Evolutionary conservation across 257 asterid species (phyloP).

Genomic region (Phtheirospermum japonicum): DNA sequence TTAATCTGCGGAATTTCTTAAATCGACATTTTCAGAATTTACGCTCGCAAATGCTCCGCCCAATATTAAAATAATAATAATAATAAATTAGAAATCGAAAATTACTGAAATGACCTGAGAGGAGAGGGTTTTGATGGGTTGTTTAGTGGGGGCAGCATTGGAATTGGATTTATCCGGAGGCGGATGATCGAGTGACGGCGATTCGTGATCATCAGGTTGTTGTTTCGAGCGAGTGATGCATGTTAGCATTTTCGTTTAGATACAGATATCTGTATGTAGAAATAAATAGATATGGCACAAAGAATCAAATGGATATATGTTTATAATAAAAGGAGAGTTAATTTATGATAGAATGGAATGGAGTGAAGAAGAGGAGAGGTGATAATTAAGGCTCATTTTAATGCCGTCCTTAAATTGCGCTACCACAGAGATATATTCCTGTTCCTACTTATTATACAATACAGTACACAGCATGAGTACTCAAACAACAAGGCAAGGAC

Average conservation of each 20-base stretch:
- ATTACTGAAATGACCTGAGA: conserved; percentile 56
- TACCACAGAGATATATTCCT: background rate
- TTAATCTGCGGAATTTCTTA: conserved; percentile 47
- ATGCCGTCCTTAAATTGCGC: background rate
- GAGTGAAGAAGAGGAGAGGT: too few species aligned
- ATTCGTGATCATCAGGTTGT: conserved; percentile 30
- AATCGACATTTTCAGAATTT: background rate
- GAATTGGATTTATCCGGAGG: conserved; percentile 35
- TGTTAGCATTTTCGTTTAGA: conserved; percentile 66
- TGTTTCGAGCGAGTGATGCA: conserved; percentile 93
- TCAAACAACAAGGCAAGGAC: background rate
- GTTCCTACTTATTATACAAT: background rate
- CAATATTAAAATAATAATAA: background rate
- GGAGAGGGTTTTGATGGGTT: conserved; percentile 58
- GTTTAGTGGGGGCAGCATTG: conserved; percentile 50
- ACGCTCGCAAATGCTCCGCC: background rate
- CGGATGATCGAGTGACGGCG: conserved; percentile 38
- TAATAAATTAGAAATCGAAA: background rate
- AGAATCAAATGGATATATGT: too few species aligned
- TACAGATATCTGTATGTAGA: too few species aligned
- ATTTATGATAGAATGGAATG: too few species aligned
- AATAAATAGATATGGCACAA: too few species aligned
- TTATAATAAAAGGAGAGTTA: too few species aligned
- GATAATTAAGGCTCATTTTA: background rate
- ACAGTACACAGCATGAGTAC: background rate